Evolutionary conservation across 192 early-diverging fungal genomes (phyloP).

Genomic region (Allomyces macrogynus): DNA sequence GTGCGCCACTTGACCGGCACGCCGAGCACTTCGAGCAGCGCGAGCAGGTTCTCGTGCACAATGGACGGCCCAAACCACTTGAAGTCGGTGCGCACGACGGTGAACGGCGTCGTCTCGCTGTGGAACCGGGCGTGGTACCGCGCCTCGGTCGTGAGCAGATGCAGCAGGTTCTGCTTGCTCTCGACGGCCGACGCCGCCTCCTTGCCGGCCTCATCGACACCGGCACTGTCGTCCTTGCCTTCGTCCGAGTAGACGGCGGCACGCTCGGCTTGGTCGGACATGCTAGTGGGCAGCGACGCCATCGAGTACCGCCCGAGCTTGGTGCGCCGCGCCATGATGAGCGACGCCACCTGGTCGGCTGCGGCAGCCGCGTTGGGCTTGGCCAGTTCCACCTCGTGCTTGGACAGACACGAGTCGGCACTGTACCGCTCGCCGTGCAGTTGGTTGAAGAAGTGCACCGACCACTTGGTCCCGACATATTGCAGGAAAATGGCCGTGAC

Average conservation of each 20-base stretch:
- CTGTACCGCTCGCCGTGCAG: neutral
- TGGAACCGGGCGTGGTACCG: conserved; percentile 1
- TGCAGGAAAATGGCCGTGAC: conserved; percentile 11
- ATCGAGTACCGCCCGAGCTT: no score
- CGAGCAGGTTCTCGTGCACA: conserved; percentile 3
- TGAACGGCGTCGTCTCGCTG: conserved; percentile 3
- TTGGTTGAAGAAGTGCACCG: conserved; percentile 5
- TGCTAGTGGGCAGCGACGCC: no score
- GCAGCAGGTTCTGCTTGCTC: conserved; percentile 5
- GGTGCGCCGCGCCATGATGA: no score
- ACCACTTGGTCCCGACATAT: conserved; percentile 7
- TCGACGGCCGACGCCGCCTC: conserved; percentile 1
- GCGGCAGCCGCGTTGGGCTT: no score
- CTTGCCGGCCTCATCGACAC: neutral
- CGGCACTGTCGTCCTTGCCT: neutral
- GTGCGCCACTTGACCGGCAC: conserved; percentile 3
- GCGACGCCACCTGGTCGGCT: no score
- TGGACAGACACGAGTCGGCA: no score
- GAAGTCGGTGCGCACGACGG: conserved; percentile 10
- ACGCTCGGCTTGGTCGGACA: no score
- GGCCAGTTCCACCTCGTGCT: no score
- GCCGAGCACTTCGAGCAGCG: conserved; percentile 4
- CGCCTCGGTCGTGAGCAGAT: conserved; percentile 6
- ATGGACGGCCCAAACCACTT: conserved; percentile 13
- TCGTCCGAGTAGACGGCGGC: neutral